Evolutionary conservation across 78 protist species (phyloP), one percentile per base, ranked within the genome.

Genomic region (Dictyostelium brefeldianum): DNA sequence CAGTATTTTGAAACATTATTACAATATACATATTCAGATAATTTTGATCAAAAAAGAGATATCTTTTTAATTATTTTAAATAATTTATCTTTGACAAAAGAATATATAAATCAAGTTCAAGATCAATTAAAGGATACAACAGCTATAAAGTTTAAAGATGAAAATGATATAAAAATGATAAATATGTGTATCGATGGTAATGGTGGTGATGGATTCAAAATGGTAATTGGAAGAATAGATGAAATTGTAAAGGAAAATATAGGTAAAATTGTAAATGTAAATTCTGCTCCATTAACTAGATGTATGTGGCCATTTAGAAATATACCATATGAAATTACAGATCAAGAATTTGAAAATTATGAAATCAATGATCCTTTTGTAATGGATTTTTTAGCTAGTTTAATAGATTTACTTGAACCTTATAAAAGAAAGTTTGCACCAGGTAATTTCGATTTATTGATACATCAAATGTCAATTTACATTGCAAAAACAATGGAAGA

Each of bases 301-400:
- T 64, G 36, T 22, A 59, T 74, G 15, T 87, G 83, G 85, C 93
- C 93, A 29, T 43, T 87, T 50, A 74, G 70, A 22, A 74, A 77
- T 77, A 87, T 78, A 8, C 29, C 12, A n/a, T 87, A 77, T 77
- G 93, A 87, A 50, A 51, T 87, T 15, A 78, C 25, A 1, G 84
- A 87, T 77, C 36, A 22, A 36, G 93, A 87, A 8, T 87, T 75
- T 65, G 93, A 67, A 57, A 59, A 50, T 14, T 87, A 87, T 51
- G 93, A 87, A 77, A 87, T 77, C 11, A 87, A 87, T 77, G 93
- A 87, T 65, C 93, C 93, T 47, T 87, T 87, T 54, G 93, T 36
- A 48, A 56, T 75, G 59, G 83, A 87, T 65, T 87, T 87, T 53
- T 27, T 87, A 4, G n/a, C 54, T 0, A 54, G 25, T 17, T 29